Conservation (phyloP, 139 green algal genomes). For the Volvox africanus region DNA sequence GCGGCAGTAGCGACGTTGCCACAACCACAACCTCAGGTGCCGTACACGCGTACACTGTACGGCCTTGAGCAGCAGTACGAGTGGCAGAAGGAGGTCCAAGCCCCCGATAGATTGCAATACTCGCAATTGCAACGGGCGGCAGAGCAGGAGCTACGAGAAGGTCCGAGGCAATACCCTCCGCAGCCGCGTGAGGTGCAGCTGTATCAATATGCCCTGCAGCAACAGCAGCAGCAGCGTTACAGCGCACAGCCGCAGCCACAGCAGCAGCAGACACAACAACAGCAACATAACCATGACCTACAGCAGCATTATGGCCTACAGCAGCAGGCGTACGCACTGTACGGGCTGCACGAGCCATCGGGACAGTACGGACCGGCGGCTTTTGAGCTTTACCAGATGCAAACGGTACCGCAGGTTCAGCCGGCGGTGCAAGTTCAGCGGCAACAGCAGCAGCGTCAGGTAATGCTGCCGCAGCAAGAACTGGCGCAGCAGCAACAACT, state of each 20-base stretch:
- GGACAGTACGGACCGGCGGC: neutral
- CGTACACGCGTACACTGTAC: neutral
- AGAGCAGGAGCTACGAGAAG: neutral
- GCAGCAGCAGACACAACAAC: neutral
- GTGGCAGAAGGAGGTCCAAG: neutral
- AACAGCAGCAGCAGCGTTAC: neutral
- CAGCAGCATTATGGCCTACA: neutral
- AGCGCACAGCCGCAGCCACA: neutral
- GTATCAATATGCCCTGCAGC: neutral
- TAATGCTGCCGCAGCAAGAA: neutral
- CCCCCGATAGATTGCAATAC: neutral
- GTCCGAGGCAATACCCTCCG: neutral
- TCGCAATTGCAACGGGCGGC: neutral
- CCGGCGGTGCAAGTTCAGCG: neutral
- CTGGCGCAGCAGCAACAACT: neutral
- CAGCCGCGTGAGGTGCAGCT: neutral
- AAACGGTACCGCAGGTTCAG: neutral
- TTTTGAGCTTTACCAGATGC: neutral
- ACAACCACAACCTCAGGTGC: neutral
- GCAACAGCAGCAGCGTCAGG: neutral
- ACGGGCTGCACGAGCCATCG: too few species aligned
- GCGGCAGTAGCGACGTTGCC: neutral
- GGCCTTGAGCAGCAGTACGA: neutral
- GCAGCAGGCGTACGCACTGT: neutral
- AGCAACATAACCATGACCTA: neutral